Base-by-base conservation (phyloP, 208 protist species). In the Acanthamoeba comandoni region DNA sequence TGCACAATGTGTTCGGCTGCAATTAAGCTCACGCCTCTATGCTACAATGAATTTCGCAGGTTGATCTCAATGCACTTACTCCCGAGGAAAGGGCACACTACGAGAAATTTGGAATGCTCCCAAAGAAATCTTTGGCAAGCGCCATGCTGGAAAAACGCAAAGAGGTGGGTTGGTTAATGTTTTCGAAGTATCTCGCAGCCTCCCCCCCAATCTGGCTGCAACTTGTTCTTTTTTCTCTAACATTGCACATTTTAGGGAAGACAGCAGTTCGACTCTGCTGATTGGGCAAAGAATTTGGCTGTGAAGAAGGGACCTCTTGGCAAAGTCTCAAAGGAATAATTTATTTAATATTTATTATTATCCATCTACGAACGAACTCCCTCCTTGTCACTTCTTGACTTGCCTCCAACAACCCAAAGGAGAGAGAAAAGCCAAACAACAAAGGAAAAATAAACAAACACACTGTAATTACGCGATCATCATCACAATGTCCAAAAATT, bases 261-360 rank as follows among this genome's bases (percentile, higher is more conserved):
- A 48, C 77, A 86, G 31, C 77, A 86, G 15, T 86, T 86, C n/a
- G 77, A 86, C 17, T 86, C 77, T 31, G 77, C 77, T 22, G 77
- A 86, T 22, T 86, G 77, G 77, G 77, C 77, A 19, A 86, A 86
- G 77, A 43, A 43, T 15, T 48, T 86, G 24, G 57, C 62, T 53
- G 67, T 69, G 57, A 86, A 86, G 77, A 86, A 86, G 77, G 77
- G 77, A 48, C 77, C 77, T 29, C 26, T 86, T 3, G 77, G 53
- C 55, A 86, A 86, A 24, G 77, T 86, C 57, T 60, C 62, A 26
- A 86, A 67, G 19, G 77, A 86, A 12, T 86, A 24, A 82, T 43
- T 43, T 43, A 43, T 43, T 43, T 43, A n/a, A n/a, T n/a, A 43
- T 43, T 43, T 43, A 43, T 43, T 43, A 43, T 43, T 43, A 5